Base-by-base conservation (phyloP, 805 yeast genomes). In the Yamadazyma philogaea region DNA sequence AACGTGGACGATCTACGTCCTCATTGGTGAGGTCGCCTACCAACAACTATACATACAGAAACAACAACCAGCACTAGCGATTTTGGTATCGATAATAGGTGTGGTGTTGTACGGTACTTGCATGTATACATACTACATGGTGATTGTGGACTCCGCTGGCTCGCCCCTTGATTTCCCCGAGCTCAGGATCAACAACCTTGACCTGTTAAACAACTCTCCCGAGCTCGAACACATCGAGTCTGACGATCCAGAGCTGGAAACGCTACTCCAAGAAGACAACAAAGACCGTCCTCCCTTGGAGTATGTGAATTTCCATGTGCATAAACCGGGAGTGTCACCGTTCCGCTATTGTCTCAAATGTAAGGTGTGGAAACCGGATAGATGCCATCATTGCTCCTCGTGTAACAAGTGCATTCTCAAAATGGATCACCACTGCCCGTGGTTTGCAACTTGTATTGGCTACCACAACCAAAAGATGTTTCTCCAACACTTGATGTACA, bases 391-490 rank as follows among this genome's bases (percentile, higher is more conserved):
- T 55, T 78, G 83, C 53, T 71, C 79, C 1, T 49, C 72, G 12
- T 74, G 80, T 43, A 61, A 64, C 2, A 57, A 49, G 42, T 78
- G 83, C 56, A 57, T 75, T 2, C 54, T 78, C 31, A 53, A 66
- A 34, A 78, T 78, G 82, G 82, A 78, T 57, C 83, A 78, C 50
- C 81, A 78, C 55, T 78, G 83, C 49, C 97, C 97, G 0, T 91
- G 98, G 98, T 88, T 89, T 61, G 82, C 95, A 1, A 71, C 79
- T 4, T 90, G 97, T 60, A 77, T 91, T 44, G 98, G 98, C 0
- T 84, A 78, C 62, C 66, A 66, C 21, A 91, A 91, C 62, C 89
- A 86, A 50, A 85, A 88, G 63, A 78, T 70, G 57, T 91, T 90
- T 56, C 59, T 87, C 20, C 96, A 88, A 58, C 84, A 85, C 56